These are phyloP conservation scores for Triticum turgidum DNA, from an alignment of 176 grass and related monocot species.

Conservation along the genomic window DNA sequence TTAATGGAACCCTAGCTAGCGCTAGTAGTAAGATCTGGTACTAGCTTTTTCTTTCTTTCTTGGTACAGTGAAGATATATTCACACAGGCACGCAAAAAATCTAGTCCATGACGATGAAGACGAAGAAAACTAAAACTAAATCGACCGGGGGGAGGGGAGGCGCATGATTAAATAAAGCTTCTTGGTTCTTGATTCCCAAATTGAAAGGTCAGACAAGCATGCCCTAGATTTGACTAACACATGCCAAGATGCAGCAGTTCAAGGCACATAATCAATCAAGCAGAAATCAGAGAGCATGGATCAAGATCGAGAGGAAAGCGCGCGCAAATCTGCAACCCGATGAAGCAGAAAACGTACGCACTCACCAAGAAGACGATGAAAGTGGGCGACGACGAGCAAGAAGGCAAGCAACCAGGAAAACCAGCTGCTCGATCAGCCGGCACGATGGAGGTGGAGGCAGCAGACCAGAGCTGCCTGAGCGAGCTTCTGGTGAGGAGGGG, in stretches of 20 bases:
- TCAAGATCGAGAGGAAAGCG: background rate
- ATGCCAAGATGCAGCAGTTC: background rate
- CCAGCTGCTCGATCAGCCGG: background rate
- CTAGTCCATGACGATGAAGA: background rate
- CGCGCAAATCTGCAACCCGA: background rate
- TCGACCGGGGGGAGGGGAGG: background rate
- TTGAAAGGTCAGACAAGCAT: background rate
- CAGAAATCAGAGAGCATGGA: background rate
- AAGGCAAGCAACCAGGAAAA: background rate
- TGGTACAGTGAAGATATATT: background rate
- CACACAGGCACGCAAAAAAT: background rate
- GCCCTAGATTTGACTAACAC: background rate
- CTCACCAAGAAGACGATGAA: background rate
- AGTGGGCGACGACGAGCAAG: background rate
- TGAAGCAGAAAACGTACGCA: background rate
- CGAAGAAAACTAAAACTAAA: background rate
- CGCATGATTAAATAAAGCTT: background rate
- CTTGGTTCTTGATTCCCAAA: background rate
- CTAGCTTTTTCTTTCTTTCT: background rate
- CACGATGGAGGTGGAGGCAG: background rate
- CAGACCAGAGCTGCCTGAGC: background rate
- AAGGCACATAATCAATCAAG: background rate
- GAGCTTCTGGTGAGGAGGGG: background rate
- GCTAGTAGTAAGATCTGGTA: background rate
- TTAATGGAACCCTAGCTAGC: conserved; percentile 17